Base-by-base conservation (phyloP, 148 eudicot genomes). In the Amaranthus palmeri region DNA sequence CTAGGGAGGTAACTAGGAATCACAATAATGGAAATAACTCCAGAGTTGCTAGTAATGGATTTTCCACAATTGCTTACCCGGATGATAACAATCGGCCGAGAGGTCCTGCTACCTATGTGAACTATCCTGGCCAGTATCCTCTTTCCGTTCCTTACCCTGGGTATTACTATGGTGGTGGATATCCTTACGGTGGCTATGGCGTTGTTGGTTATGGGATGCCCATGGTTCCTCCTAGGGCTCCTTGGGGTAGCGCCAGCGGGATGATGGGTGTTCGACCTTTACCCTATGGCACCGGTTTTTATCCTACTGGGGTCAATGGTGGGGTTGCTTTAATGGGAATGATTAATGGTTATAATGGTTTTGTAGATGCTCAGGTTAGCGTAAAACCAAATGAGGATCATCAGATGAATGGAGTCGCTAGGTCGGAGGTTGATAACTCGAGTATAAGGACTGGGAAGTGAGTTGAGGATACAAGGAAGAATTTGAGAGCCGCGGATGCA, bases 171-270 rank as follows among this genome's bases (percentile, higher is more conserved):
- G 84, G 86, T 61, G 82, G 77, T 55, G 82, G 76, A 52, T 83
- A 74, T 55, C 83, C 84, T 42, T 61, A 72, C 54, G 79, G 85
- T 10, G 87, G 81, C 25, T 86, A 78, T 75, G 78, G 78, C 25
- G 76, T 85, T 18, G 44, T 75, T 76, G 83, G 92, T 55, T 92
- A 88, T 77, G 86, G 87, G 60, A 60, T 83, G 72, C 70, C 88
- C 13, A 54, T 83, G 60, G 58, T 72, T 72, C 72, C 80, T 54
- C 79, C 86, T 50, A 71, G 81, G 71, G 61, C 53, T 72, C 83
- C 86, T 25, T 79, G 86, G 91, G n/a, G n/a, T n/a, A 70, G 54
- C 61, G 71, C 67, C n/a, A 68, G 72, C 53, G 69, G 85, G 9
- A 50, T 81, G 81, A 59, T 79, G 61, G 80, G 82, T 3, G 68